Percentiles rank a stretch among this genome's conserved stretches.
Evolutionary conservation across 192 early-diverging fungal species (phyloP).

Genomic region (Umbelopsis ramanniana): DNA sequence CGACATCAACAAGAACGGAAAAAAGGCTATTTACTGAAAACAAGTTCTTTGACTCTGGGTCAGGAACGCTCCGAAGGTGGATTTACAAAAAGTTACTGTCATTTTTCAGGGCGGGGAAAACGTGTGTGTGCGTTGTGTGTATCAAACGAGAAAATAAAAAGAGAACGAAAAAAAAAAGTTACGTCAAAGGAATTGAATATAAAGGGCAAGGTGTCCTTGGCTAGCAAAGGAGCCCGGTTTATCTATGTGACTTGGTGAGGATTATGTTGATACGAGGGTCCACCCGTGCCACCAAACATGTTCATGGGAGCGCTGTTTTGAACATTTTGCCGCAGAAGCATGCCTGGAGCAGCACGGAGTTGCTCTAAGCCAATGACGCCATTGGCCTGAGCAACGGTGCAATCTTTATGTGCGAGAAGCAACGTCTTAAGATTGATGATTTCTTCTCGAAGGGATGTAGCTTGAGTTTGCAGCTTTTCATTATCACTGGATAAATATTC

Average conservation of each 20-base stretch:
- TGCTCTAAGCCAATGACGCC: slow-evolving; percentile 61
- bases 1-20: too few relatives aligned
- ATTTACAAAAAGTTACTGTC: too few relatives aligned
- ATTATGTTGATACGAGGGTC: not conserved
- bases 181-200: too few relatives aligned
- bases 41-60: too few relatives aligned
- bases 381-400: slow-evolving; percentile 68
- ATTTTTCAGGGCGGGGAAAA: too few relatives aligned
- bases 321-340: slow-evolving; percentile 3
- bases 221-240: too few relatives aligned
- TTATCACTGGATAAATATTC: slow-evolving; percentile 69
- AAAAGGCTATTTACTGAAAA: too few relatives aligned
- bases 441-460: slow-evolving; percentile 66
- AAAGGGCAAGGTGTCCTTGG: too few relatives aligned
- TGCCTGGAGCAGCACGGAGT: slow-evolving; percentile 16
- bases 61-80: too few relatives aligned
- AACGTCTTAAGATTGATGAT: slow-evolving; percentile 78
- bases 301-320: not conserved
- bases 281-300: not conserved
- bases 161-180: too few relatives aligned
- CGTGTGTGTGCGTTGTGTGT: too few relatives aligned
- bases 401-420: slow-evolving; percentile 79
- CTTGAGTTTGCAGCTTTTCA: slow-evolving; percentile 64
- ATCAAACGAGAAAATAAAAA: too few relatives aligned
- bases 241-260: not conserved